Evolutionary conservation across 352 stramenopile species (phyloP).

Genomic region (Pythium scleroteichum): DNA sequence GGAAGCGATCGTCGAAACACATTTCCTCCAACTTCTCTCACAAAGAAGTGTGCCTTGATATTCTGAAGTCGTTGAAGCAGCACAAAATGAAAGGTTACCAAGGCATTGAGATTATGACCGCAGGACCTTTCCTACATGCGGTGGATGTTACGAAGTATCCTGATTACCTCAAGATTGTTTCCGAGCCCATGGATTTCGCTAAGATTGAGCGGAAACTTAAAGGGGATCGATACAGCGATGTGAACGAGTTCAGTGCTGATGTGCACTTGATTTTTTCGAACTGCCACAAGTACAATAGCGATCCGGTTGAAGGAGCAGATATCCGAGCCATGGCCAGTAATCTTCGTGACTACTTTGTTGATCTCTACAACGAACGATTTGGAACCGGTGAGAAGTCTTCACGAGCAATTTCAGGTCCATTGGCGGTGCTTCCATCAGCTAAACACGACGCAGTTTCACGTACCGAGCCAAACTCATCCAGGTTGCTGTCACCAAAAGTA

Average conservation of each 20-base stretch:
- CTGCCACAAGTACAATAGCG: constrained; percentile 89
- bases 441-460: constrained; percentile 19
- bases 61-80: constrained; percentile 66
- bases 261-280: constrained; percentile 89
- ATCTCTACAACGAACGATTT: constrained; percentile 74
- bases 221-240: constrained; percentile 70
- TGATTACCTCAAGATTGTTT: constrained; percentile 79
- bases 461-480: neutral
- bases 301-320: constrained; percentile 81
- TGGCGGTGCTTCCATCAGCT: constrained; percentile 17
- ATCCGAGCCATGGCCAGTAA: constrained; percentile 86
- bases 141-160: constrained; percentile 87
- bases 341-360: constrained; percentile 77
- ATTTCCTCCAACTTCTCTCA: constrained; percentile 52
- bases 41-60: constrained; percentile 64
- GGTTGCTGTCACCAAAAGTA: neutral
- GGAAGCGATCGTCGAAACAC: constrained; percentile 39
- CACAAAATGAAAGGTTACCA: constrained; percentile 88
- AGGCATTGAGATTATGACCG: constrained; percentile 80
- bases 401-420: neutral
- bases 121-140: constrained; percentile 78
- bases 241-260: constrained; percentile 83
- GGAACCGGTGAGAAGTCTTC: constrained; percentile 15
- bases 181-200: constrained; percentile 85
- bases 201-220: constrained; percentile 90